Percentiles rank a stretch among this genome's conserved stretches.
phyloP scores from a whole-genome alignment of 306 rosid genomes.

The peach (Prunus persica) region DNA sequence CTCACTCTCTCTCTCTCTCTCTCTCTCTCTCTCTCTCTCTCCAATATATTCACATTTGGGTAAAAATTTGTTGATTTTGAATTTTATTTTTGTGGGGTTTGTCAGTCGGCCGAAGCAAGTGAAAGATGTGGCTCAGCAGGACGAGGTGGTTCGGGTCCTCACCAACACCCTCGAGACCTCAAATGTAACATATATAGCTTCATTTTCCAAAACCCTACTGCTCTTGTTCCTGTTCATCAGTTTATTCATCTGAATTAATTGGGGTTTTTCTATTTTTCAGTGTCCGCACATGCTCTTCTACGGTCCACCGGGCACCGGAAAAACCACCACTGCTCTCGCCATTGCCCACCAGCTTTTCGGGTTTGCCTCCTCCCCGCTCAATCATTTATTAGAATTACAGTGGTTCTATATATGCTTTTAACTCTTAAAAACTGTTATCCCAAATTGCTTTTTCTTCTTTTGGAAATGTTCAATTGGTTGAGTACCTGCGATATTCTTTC shows the following conservation, averaged over 20 bases:
- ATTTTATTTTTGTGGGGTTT: neutral
- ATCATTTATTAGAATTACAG: neutral
- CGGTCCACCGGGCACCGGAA: slow-evolving; percentile 94
- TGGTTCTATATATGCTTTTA: neutral
- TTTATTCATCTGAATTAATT: neutral
- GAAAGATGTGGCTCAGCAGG: slow-evolving; percentile 91
- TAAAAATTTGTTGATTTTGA: neutral
- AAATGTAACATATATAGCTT: slow-evolving; percentile 39
- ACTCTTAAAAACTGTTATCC: neutral
- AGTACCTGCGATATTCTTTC: neutral
- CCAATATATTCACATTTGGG: neutral
- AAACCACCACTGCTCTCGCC: slow-evolving; percentile 94
- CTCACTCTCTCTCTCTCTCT: neutral
- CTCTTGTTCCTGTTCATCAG: neutral
- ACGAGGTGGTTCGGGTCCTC: slow-evolving; percentile 90
- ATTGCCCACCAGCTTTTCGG: slow-evolving; percentile 85
- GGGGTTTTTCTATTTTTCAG: slow-evolving; percentile 30
- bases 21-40: neutral
- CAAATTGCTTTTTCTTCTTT: neutral
- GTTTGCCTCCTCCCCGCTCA: slow-evolving; percentile 24
- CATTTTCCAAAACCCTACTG: neutral
- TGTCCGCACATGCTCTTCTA: slow-evolving; percentile 96
- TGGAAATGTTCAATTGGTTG: neutral
- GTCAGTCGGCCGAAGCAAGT: slow-evolving; percentile 87
- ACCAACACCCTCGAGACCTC: slow-evolving; percentile 87